Percentiles rank a stretch among this genome's conserved stretches.
Evolutionary conservation across 148 eudicot genomes (phyloP).

Genomic region (Amaranthus hypochondriacus): DNA sequence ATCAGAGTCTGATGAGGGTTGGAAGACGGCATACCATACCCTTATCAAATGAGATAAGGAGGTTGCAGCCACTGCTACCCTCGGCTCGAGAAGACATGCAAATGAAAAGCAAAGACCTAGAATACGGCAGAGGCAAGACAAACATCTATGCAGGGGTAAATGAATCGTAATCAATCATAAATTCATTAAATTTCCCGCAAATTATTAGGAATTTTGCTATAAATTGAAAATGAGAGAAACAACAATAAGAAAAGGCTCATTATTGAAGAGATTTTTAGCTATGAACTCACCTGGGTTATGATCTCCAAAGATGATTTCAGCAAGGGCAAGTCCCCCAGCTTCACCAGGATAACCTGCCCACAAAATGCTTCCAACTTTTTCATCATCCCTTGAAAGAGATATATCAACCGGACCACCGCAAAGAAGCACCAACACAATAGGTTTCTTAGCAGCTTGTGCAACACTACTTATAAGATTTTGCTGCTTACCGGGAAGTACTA

Average conservation of each 20-base stretch:
- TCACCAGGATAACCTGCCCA: conserved; percentile 76
- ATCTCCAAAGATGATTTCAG: conserved; percentile 52
- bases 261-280: not conserved
- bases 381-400: conserved; percentile 34
- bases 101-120: not conserved
- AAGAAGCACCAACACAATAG: conserved; percentile 49
- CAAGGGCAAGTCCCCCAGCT: conserved; percentile 54
- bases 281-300: conserved; percentile 48
- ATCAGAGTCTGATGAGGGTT: no score
- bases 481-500: conserved; percentile 52
- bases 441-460: conserved; percentile 42
- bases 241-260: not conserved
- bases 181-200: no score
- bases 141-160: no score
- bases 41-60: no score
- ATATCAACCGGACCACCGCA: conserved; percentile 55
- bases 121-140: not conserved
- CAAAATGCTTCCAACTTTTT: conserved; percentile 48
- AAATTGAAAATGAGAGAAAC: not conserved
- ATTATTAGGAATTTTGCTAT: no score
- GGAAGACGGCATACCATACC: no score
- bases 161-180: no score
- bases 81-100: no score
- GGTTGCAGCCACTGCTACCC: no score
- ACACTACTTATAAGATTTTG: conserved; percentile 33